Evolutionary conservation across 805 yeast genomes (phyloP).

Genomic region (Myxozyma nipponensis): DNA sequence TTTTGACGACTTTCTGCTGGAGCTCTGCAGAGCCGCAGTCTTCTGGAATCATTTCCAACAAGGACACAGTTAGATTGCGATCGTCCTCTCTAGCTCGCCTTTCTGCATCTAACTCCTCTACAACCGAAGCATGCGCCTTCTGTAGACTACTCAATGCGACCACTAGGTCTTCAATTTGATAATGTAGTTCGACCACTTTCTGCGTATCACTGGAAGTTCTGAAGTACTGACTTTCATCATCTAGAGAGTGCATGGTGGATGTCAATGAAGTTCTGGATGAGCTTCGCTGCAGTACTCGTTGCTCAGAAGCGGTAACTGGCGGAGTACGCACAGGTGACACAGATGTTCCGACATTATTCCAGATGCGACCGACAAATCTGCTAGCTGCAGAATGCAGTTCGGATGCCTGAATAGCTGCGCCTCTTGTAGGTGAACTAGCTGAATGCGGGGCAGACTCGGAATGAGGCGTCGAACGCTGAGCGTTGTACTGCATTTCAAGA

Average conservation of each 20-base stretch:
- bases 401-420: conserved; percentile 9
- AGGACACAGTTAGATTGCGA: conserved; percentile 5
- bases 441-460: not conserved
- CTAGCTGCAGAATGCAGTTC: conserved; percentile 24
- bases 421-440: conserved; percentile 6
- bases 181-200: conserved; percentile 15
- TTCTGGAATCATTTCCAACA: conserved; percentile 3
- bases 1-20: not conserved
- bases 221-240: conserved; percentile 7
- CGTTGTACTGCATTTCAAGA: conserved; percentile 15
- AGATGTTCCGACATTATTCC: conserved; percentile 8
- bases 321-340: conserved; percentile 1
- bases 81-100: conserved; percentile 26
- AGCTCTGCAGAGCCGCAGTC: not conserved
- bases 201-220: not conserved
- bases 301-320: not conserved
- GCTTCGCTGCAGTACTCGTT: conserved; percentile 5
- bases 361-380: conserved; percentile 24
- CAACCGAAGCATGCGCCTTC: conserved; percentile 21
- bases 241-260: conserved; percentile 8
- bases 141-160: conserved; percentile 24
- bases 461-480: not conserved
- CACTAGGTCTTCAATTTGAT: conserved; percentile 27
- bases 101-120: conserved; percentile 27
- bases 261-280: conserved; percentile 10